Conservation (phyloP, 805 yeast species). For the Cyberlindnera maclurae region DNA sequence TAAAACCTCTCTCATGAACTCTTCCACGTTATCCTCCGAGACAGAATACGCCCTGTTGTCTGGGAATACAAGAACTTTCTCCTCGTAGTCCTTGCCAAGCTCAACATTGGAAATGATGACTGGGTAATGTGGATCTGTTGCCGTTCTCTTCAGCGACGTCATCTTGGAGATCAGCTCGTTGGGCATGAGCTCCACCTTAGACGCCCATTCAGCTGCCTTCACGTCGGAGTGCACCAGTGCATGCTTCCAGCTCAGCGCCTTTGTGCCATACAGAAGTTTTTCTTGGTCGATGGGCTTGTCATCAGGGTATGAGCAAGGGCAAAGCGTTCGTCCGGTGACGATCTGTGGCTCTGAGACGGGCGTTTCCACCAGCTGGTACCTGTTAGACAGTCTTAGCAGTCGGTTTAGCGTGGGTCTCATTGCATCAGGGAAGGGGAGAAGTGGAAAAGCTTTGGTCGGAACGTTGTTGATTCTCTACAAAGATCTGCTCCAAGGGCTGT, state of each 20-base stretch:
- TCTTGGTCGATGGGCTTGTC: conserved; percentile 34
- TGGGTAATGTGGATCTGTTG: conserved; percentile 40
- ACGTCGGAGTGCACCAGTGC: conserved; percentile 44
- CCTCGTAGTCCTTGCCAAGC: conserved; percentile 11
- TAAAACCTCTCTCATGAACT: conserved; percentile 37
- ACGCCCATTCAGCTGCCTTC: conserved; percentile 28
- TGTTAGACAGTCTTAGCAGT: conserved; percentile 7
- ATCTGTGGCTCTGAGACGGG: conserved; percentile 15
- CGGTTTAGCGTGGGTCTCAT: conserved; percentile 12
- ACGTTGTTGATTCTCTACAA: too few relatives aligned
- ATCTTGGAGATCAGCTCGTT: conserved; percentile 37
- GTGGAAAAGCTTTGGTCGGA: too few relatives aligned
- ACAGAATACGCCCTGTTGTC: conserved; percentile 35
- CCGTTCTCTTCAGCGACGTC: conserved; percentile 25
- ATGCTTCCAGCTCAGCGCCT: conserved; percentile 48
- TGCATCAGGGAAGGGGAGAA: neutral
- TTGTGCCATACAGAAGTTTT: conserved; percentile 39
- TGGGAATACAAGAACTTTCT: conserved; percentile 43
- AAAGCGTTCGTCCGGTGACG: conserved; percentile 32
- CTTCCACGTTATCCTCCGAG: conserved; percentile 12
- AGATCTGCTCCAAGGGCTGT: too few relatives aligned
- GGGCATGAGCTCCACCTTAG: conserved; percentile 42
- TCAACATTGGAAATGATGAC: conserved; percentile 42
- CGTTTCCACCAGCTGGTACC: conserved; percentile 13
- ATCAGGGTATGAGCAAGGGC: conserved; percentile 39